Evolutionary conservation across 208 protist genomes (phyloP).

Genomic region (Leishmania braziliensis): DNA sequence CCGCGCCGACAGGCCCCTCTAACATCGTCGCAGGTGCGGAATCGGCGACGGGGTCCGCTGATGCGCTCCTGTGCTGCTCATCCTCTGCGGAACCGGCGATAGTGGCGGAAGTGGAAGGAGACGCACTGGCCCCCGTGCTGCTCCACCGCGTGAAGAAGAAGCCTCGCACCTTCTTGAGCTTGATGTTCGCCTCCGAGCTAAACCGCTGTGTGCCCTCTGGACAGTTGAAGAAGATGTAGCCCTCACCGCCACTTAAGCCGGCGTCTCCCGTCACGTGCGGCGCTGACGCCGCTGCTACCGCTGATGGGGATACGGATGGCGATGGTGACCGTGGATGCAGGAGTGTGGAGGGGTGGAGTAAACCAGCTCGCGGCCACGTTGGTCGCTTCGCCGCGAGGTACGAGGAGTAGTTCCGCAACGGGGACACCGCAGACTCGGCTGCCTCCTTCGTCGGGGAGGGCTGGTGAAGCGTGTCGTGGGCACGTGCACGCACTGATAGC

Average conservation of each 20-base stretch:
- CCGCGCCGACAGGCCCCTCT: constrained; percentile 15
- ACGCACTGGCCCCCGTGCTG: neutral
- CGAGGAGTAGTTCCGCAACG: constrained; percentile 17
- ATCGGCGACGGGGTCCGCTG: neutral
- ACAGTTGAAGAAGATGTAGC: constrained; percentile 89
- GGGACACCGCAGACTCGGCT: neutral
- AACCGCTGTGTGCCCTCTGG: constrained; percentile 86
- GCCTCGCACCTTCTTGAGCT: constrained; percentile 62
- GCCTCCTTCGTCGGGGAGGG: neutral
- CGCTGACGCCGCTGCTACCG: neutral
- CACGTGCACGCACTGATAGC: neutral
- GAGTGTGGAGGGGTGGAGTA: neutral
- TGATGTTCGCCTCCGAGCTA: constrained; percentile 76
- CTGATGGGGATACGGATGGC: neutral
- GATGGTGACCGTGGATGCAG: neutral
- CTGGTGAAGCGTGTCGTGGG: neutral
- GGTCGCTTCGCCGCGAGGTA: constrained; percentile 18
- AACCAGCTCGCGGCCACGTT: constrained; percentile 16
- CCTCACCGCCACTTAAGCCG: constrained; percentile 37
- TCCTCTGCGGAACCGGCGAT: neutral
- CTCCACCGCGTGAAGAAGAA: constrained; percentile 82
- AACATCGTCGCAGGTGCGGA: neutral
- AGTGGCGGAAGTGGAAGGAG: neutral
- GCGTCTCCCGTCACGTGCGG: constrained; percentile 15
- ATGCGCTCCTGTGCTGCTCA: neutral